These are phyloP conservation scores for Aspergillus hiratsukae DNA, from an alignment of 2,329 filamentous ascomycete species.

Conservation along the genomic window DNA sequence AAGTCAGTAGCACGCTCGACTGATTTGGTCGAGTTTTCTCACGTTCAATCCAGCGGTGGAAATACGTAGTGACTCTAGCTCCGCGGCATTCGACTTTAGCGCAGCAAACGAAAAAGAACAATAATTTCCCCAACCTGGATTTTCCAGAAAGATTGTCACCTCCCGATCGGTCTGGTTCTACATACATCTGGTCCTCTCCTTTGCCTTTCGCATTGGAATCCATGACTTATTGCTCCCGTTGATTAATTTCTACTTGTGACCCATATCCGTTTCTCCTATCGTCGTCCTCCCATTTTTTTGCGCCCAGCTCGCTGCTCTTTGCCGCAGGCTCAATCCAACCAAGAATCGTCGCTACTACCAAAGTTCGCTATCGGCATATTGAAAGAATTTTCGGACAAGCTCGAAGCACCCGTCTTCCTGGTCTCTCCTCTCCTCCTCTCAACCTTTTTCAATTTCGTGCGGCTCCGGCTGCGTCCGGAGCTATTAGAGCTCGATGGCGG, in stretches of 20 bases:
- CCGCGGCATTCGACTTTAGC: not conserved
- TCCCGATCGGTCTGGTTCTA: not conserved
- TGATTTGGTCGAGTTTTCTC: not conserved
- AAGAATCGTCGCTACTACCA: not conserved
- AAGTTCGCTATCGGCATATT: not conserved
- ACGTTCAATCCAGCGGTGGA: too few species aligned
- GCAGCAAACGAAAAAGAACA: not conserved
- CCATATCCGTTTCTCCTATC: not conserved
- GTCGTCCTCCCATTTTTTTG: not conserved
- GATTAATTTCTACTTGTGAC: not conserved
- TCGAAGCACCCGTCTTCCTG: not conserved
- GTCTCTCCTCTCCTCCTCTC: constrained; percentile 7
- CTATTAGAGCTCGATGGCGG: constrained; percentile 38
- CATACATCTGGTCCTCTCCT: constrained; percentile 7
- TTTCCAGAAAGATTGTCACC: constrained; percentile 2
- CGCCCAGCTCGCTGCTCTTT: not conserved
- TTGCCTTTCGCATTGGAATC: constrained; percentile 1
- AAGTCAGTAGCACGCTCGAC: not conserved
- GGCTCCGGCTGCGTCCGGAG: constrained; percentile 33
- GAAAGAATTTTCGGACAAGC: not conserved
- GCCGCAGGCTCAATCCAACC: not conserved
- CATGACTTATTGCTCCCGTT: not conserved
- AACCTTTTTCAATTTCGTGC: constrained; percentile 11
- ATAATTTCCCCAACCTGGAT: not conserved
- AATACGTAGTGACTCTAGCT: not conserved